Conservation (phyloP, 2,329 filamentous ascomycete species). For the Colletotrichum sp. region DNA sequence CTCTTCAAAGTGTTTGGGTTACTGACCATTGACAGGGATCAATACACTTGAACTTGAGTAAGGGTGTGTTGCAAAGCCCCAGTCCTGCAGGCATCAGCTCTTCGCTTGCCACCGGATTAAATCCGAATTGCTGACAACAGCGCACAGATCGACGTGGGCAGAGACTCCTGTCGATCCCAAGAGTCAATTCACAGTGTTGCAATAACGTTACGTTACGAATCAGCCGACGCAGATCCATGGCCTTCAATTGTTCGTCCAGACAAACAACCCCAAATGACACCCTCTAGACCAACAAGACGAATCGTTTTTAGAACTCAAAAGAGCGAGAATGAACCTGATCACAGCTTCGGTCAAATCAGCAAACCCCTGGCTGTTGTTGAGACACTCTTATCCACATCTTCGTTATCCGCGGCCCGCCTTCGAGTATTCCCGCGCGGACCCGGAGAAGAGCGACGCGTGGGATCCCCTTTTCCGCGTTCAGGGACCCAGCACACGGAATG, state of each 20-base stretch:
- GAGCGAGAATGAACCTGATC: not conserved
- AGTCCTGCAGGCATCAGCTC: not conserved
- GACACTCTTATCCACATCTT: not conserved
- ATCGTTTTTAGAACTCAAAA: rapidly evolving
- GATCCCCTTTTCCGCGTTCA: not conserved
- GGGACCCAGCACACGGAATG: not conserved
- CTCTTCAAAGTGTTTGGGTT: not conserved
- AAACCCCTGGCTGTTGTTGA: rapidly evolving
- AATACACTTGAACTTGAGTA: not conserved
- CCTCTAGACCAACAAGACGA: rapidly evolving
- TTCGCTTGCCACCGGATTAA: not conserved
- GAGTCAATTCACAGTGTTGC: no score
- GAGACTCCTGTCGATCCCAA: not conserved
- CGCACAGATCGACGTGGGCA: not conserved
- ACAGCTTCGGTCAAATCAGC: rapidly evolving
- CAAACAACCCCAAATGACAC: not conserved
- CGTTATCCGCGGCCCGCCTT: not conserved
- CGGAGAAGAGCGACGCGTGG: not conserved
- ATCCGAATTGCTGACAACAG: not conserved
- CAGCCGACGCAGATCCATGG: not conserved
- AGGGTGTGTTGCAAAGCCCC: not conserved
- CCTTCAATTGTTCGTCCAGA: rapidly evolving
- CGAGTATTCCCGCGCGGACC: not conserved
- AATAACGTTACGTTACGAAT: not conserved
- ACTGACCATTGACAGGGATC: not conserved